Evolutionary conservation across 148 eudicot species (phyloP).

Genomic region (Rhododendron simsii): DNA sequence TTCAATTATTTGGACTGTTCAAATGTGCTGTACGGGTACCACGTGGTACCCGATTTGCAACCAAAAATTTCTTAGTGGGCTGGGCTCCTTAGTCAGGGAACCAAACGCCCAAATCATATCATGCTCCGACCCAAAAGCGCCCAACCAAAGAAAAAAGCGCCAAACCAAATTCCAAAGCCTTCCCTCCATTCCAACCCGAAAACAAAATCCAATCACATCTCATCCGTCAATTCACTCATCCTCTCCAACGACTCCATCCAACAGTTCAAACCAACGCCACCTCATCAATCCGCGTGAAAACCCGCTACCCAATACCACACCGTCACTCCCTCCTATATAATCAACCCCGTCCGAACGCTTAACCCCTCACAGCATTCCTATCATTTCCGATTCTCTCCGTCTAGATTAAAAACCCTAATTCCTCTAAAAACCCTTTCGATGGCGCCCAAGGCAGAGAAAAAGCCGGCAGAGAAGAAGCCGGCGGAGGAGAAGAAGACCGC

Average conservation of each 20-base stretch:
- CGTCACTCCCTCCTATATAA: constrained; percentile 13
- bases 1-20: no score
- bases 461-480: constrained; percentile 25
- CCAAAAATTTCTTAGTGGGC: not conserved
- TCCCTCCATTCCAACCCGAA: constrained; percentile 1
- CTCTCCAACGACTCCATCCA: not conserved
- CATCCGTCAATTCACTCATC: not conserved
- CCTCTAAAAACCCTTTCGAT: not conserved
- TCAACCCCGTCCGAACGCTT: no score
- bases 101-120: not conserved
- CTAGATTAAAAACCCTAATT: not conserved
- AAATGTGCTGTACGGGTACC: no score
- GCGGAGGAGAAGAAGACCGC: constrained; percentile 22
- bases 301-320: not conserved
- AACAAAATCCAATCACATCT: not conserved
- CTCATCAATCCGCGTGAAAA: constrained; percentile 17
- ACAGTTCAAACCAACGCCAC: not conserved
- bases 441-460: constrained; percentile 28
- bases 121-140: not conserved
- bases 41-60: no score
- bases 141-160: not conserved
- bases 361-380: not conserved
- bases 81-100: not conserved
- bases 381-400: not conserved
- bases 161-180: constrained; percentile 8